Base-by-base conservation (phyloP, 2,329 filamentous ascomycete genomes). In the Ambrosiella cleistominuta region DNA sequence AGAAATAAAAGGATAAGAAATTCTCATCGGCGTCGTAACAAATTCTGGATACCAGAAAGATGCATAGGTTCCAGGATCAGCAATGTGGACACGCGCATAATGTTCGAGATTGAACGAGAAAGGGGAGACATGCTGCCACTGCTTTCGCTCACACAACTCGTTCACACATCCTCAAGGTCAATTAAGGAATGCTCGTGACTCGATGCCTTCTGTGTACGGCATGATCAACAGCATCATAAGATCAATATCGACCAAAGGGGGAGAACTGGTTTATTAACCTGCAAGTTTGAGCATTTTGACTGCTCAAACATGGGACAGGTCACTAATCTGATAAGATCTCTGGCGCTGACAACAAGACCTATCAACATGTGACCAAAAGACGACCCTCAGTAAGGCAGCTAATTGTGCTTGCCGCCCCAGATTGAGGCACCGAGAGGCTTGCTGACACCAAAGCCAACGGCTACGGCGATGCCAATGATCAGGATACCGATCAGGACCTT, bases 361-460 rank as follows among this genome's bases (percentile, higher is more conserved):
- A 27, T 27, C 27, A 27, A 27, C 9, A 52, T 37, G 40, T 8
- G 11, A n/a, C 19, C 44, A 47, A 8, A 17, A 47, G 44, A 47
- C n/a, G 19, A 17, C 7, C 13, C 44, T 13, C 13, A 2, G 19
- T 15, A 17, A 11, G 40, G 40, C 2, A 15, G 8, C 36, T 57
- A 54, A 57, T 64, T 60, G 60, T 65, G 63, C 19, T 67, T 64
- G 62, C 68, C 67, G 65, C 72, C 68, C 79, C 79, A 82, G 62
- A 82, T 78, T 13, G 73, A 72, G n/a, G 79, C 79, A 11, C 76
- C 75, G 1, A 82, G 70, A 2, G 78, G 74, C 67, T 79, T 82
- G 71, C 78, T 81, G 63, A 83, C 71, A 54, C 80, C 80, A 51
- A 83, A 72, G 19, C 80, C 80, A 19, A 83, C 69, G 49, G 71